These are phyloP conservation scores for Trypanosoma lewisi DNA, from an alignment of 208 protist species.

Conservation along the genomic window DNA sequence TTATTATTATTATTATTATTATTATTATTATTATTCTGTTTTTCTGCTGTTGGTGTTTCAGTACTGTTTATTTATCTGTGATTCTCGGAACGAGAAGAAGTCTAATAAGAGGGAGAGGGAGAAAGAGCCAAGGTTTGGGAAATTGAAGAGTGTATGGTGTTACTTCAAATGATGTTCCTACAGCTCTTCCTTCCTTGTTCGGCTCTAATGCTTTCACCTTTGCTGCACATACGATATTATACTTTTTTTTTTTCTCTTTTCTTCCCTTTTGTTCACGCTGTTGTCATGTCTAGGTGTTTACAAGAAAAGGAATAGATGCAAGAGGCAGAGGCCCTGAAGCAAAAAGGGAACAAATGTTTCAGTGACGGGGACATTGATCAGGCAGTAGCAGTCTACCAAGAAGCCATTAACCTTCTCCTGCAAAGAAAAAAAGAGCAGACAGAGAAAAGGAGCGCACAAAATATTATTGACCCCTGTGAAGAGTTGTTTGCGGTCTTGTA, in stretches of 20 bases:
- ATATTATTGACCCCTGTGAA: not conserved
- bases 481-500: constrained; percentile 49
- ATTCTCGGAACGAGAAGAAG: no score
- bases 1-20: no score
- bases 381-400: constrained; percentile 37
- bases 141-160: no score
- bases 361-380: constrained; percentile 29
- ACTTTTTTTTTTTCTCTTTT: not conserved
- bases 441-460: not conserved
- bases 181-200: not conserved
- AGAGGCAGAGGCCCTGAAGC: constrained; percentile 37
- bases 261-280: not conserved
- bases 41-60: no score
- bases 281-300: not conserved
- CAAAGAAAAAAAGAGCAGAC: not conserved
- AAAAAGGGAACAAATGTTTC: constrained; percentile 60
- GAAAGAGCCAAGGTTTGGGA: no score
- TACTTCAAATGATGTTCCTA: no score
- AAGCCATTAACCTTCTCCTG: constrained; percentile 26
- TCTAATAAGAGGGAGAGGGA: no score
- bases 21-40: no score
- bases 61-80: no score
- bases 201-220: not conserved
- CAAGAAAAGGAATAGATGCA: constrained; percentile 18
- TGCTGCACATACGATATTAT: not conserved